Evolutionary conservation across 1,284 basidiomycete genomes (phyloP).

Genomic region (Cryptococcus sp.): DNA sequence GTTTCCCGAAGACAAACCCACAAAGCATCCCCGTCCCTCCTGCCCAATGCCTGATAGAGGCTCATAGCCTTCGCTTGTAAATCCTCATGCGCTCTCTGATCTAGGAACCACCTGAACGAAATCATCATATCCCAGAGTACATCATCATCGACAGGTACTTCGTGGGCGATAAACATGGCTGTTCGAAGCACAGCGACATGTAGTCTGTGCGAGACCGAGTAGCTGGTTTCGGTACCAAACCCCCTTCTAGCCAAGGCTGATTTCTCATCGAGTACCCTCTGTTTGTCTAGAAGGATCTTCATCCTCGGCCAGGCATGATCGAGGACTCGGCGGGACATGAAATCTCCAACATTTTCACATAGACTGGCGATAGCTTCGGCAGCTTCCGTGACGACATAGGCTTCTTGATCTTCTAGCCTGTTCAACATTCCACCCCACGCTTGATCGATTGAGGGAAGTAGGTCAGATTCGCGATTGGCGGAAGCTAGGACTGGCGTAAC

Average conservation of each 20-base stretch:
- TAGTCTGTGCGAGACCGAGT: slow-evolving; percentile 64
- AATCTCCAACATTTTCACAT: slow-evolving; percentile 64
- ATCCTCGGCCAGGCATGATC: slow-evolving; percentile 88
- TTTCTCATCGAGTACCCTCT: slow-evolving; percentile 59
- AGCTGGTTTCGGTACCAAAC: slow-evolving; percentile 16
- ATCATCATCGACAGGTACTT: slow-evolving; percentile 63
- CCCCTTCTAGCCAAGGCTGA: slow-evolving; percentile 60
- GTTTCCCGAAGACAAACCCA: slow-evolving; percentile 71
- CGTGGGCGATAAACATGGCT: slow-evolving; percentile 60
- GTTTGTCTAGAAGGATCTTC: slow-evolving; percentile 55
- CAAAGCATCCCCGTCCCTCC: slow-evolving; percentile 68
- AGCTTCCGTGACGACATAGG: slow-evolving; percentile 71
- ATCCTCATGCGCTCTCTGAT: slow-evolving; percentile 62
- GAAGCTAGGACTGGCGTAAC: slow-evolving; percentile 67
- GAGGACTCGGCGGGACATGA: slow-evolving; percentile 75
- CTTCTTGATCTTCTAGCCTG: slow-evolving; percentile 65
- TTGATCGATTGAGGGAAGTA: slow-evolving; percentile 74
- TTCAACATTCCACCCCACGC: slow-evolving; percentile 88
- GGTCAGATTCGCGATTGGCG: slow-evolving; percentile 55
- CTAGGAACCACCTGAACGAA: slow-evolving; percentile 68
- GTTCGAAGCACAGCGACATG: slow-evolving; percentile 68
- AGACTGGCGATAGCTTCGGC: slow-evolving; percentile 66
- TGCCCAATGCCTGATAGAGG: slow-evolving; percentile 60
- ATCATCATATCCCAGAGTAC: slow-evolving; percentile 73
- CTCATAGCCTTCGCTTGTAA: slow-evolving; percentile 62